phyloP scores from a whole-genome alignment of 2,329 filamentous ascomycete genomes.

The Neopestalotiopsis clavispora region DNA sequence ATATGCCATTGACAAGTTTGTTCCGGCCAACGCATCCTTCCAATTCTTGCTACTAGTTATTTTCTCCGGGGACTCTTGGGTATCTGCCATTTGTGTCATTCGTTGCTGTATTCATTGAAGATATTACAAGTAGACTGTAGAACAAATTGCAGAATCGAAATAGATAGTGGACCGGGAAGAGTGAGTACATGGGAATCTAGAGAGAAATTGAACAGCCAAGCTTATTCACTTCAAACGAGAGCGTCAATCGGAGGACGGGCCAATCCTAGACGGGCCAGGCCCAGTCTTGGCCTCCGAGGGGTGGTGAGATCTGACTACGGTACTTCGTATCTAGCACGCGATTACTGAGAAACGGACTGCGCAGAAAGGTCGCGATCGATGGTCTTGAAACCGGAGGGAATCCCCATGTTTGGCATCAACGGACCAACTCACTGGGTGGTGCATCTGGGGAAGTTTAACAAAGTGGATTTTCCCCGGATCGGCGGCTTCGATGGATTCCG shows the following conservation, averaged over 20 bases:
- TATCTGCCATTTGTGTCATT: too few species aligned
- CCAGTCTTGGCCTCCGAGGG: constrained; percentile 1
- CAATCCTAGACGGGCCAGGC: not conserved
- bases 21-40: too few species aligned
- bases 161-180: too few species aligned
- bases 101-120: too few species aligned
- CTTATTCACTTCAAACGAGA: not conserved
- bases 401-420: constrained; percentile 7
- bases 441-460: not conserved
- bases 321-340: not conserved
- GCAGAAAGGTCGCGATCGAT: not conserved
- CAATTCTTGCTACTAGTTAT: too few species aligned
- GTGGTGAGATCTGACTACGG: not conserved
- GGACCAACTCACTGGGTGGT: not conserved
- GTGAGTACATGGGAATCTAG: not conserved
- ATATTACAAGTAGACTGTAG: too few species aligned
- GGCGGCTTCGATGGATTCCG: constrained; percentile 4
- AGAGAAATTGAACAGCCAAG: not conserved
- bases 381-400: constrained; percentile 2
- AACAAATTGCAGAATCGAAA: too few species aligned
- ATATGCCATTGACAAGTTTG: not conserved
- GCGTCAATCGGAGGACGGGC: constrained; percentile 1
- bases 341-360: not conserved
- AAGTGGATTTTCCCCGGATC: constrained; percentile 15
- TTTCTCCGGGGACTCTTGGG: too few species aligned